Percentiles rank a stretch among this genome's conserved stretches.
Conservation (phyloP, 768 basidiomycete genomes). For the Pulveroboletus sp. region DNA sequence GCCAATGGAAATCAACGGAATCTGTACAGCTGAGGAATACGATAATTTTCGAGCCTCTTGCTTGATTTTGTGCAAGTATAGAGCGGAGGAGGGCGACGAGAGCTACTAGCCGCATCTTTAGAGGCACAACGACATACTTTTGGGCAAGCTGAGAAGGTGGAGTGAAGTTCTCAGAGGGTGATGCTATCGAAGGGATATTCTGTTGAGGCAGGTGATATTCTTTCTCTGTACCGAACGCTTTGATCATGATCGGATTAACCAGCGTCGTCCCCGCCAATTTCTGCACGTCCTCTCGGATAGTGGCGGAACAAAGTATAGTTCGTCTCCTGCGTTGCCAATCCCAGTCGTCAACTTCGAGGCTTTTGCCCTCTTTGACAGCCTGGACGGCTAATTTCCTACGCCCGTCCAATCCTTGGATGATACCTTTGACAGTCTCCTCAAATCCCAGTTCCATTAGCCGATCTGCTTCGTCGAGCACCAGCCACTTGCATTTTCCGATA, state of each 20-base stretch:
- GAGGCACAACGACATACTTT: conserved; percentile 83
- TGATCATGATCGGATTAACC: conserved; percentile 76
- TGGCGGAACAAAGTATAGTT: conserved; percentile 94
- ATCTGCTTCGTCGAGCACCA: conserved; percentile 96
- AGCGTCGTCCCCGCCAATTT: conserved; percentile 84
- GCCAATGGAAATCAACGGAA: conserved; percentile 97
- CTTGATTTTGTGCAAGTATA: conserved; percentile 60
- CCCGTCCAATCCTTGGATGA: conserved; percentile 83
- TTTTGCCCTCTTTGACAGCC: conserved; percentile 63
- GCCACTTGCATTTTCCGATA: conserved; percentile 90
- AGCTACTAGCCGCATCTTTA: conserved; percentile 91
- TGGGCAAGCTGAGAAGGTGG: conserved; percentile 92
- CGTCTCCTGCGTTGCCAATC: conserved; percentile 74
- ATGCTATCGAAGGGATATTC: conserved; percentile 11
- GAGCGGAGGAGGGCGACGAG: conserved; percentile 82
- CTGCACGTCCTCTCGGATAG: conserved; percentile 92
- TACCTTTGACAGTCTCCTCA: conserved; percentile 90
- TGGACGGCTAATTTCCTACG: conserved; percentile 66
- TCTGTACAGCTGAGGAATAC: conserved; percentile 97
- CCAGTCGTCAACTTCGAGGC: conserved; percentile 77
- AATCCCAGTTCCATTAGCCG: conserved; percentile 97
- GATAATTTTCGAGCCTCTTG: conserved; percentile 69
- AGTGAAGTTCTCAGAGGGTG: conserved; percentile 63
- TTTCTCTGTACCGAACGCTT: conserved; percentile 56
- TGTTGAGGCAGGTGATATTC: conserved; percentile 13